These are phyloP conservation scores for Cordyceps cateniannulata DNA, from an alignment of 2,329 filamentous ascomycete species.

Conservation along the genomic window DNA sequence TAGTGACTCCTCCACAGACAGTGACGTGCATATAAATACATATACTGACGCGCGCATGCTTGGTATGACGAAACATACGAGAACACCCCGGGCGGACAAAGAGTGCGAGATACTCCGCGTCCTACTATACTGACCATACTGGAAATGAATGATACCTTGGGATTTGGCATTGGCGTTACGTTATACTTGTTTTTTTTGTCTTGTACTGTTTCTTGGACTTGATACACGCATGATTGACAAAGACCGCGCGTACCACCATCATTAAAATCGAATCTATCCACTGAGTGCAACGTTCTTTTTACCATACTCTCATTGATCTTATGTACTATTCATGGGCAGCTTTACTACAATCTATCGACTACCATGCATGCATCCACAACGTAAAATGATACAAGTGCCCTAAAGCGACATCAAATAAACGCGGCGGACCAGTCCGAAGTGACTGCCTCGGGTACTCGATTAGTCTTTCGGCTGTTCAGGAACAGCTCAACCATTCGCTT, in stretches of 20 bases:
- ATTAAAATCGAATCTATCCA: too few relatives aligned
- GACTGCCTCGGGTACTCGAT: slow-evolving; percentile 11
- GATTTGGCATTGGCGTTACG: slow-evolving; percentile 2
- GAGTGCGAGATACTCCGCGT: neutral
- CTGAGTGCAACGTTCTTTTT: too few relatives aligned
- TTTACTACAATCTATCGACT: slow-evolving; percentile 6
- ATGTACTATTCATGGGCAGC: slow-evolving; percentile 6
- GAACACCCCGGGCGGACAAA: neutral
- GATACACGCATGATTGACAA: too few relatives aligned
- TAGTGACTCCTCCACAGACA: too few relatives aligned
- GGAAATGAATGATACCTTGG: slow-evolving; percentile 11
- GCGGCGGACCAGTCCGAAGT: slow-evolving; percentile 7
- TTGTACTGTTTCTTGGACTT: too few relatives aligned
- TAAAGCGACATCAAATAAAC: slow-evolving; percentile 23
- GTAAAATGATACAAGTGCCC: neutral
- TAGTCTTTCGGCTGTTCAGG: slow-evolving; percentile 40
- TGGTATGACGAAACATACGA: neutral
- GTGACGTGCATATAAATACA: neutral
- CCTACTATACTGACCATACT: neutral
- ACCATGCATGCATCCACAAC: neutral
- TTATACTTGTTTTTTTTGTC: neutral
- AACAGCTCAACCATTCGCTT: slow-evolving; percentile 50
- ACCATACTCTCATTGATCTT: slow-evolving; percentile 7
- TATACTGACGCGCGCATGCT: neutral
- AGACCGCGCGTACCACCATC: too few relatives aligned